phyloP scores from a whole-genome alignment of 495 filamentous ascomycete genomes.

The Xylaria castorea region DNA sequence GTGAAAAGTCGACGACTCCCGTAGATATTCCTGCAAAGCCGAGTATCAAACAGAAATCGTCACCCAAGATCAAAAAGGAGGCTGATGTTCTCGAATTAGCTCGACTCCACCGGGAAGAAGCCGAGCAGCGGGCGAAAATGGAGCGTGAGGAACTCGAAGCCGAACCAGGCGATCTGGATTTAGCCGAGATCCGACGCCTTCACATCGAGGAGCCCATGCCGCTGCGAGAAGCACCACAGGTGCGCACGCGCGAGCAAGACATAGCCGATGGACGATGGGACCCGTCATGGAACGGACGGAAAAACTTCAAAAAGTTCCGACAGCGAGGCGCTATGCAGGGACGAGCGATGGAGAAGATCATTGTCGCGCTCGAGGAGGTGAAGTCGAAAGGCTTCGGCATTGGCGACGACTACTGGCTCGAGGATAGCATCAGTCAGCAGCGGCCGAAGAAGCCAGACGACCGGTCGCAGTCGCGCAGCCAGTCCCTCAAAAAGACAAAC shows the following conservation, averaged over 20 bases:
- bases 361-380: conserved; percentile 81
- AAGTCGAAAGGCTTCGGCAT: conserved; percentile 81
- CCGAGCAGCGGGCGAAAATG: conserved; percentile 64
- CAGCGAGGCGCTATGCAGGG: conserved; percentile 62
- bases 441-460: conserved; percentile 38
- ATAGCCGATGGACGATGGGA: conserved; percentile 76
- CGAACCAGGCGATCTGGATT: conserved; percentile 62
- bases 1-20: conserved; percentile 31
- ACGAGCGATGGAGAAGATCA: conserved; percentile 61
- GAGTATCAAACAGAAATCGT: conserved; percentile 12
- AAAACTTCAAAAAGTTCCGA: conserved; percentile 94
- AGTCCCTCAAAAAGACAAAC: conserved; percentile 30
- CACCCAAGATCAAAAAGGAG: conserved; percentile 56
- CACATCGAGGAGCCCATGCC: conserved; percentile 85
- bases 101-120: conserved; percentile 70
- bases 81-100: conserved; percentile 74
- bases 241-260: conserved; percentile 49
- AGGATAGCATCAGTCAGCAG: conserved; percentile 44
- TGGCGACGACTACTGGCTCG: conserved; percentile 83
- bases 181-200: conserved; percentile 74
- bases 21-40: conserved; percentile 15
- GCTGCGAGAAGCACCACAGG: conserved; percentile 47
- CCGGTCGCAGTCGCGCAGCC: conserved; percentile 34
- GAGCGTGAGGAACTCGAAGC: conserved; percentile 66
- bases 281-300: conserved; percentile 90